Percentiles rank a stretch among this genome's conserved stretches.
Conservation (phyloP, 495 filamentous ascomycete species). For the Penicillium bovifimosum region DNA sequence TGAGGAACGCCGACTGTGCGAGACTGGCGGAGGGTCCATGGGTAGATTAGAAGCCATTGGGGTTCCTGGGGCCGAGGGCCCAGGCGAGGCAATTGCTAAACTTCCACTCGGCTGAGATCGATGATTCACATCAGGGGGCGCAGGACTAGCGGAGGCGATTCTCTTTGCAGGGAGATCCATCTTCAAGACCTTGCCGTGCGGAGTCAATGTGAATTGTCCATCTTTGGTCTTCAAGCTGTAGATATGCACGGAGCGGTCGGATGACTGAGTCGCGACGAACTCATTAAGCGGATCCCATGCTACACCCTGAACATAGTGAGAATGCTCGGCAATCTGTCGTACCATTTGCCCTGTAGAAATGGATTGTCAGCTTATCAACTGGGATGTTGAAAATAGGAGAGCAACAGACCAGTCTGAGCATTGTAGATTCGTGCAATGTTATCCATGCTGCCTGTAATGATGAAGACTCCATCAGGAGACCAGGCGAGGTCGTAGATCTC, state of each 20-base stretch:
- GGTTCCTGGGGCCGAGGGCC: slow-evolving; percentile 89
- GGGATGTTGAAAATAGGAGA: background rate
- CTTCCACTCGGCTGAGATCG: slow-evolving; percentile 52
- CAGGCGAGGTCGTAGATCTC: slow-evolving; percentile 98
- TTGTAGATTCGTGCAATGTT: slow-evolving; percentile 97
- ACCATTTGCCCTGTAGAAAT: slow-evolving; percentile 67
- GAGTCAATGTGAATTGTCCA: slow-evolving; percentile 84
- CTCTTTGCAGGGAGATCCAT: slow-evolving; percentile 88
- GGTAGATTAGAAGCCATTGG: slow-evolving; percentile 83
- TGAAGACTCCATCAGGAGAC: slow-evolving; percentile 93
- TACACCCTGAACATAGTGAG: slow-evolving; percentile 97
- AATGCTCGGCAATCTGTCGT: slow-evolving; percentile 96
- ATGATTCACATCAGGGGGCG: slow-evolving; percentile 69
- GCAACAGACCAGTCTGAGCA: slow-evolving; percentile 72
- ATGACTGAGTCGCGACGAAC: slow-evolving; percentile 96
- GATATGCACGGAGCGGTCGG: slow-evolving; percentile 95
- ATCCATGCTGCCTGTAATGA: slow-evolving; percentile 99
- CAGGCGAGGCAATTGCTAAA: slow-evolving; percentile 69
- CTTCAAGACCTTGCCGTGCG: slow-evolving; percentile 68
- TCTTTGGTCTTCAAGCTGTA: slow-evolving; percentile 95
- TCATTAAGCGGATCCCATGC: slow-evolving; percentile 99
- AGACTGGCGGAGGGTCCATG: slow-evolving; percentile 94
- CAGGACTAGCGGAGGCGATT: slow-evolving; percentile 88
- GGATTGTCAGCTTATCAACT: slow-evolving; percentile 11
- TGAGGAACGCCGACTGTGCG: slow-evolving; percentile 88